These are phyloP conservation scores for Plasmodium malariae DNA, from an alignment of 169 alveolate species.

Conservation along the genomic window DNA sequence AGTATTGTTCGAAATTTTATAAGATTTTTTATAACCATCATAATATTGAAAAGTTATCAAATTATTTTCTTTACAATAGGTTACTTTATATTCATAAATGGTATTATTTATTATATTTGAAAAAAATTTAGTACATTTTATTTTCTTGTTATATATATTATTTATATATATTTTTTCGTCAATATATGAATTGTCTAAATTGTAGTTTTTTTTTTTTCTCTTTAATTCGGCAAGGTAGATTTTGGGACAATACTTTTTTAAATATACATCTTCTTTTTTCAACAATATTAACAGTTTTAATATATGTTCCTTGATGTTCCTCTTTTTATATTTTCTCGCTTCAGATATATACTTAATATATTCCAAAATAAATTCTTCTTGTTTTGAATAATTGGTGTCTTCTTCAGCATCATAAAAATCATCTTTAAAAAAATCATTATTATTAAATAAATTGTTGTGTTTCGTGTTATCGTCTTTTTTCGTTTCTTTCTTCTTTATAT, in stretches of 20 bases:
- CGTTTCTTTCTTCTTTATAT: constrained; percentile 27
- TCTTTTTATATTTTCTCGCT: constrained; percentile 12
- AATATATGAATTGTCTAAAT: not conserved
- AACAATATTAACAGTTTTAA: constrained; percentile 51
- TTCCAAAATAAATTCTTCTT: constrained; percentile 15
- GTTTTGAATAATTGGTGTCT: constrained; percentile 11
- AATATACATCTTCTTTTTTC: constrained; percentile 59
- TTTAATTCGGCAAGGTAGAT: constrained; percentile 26
- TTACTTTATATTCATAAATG: constrained; percentile 71
- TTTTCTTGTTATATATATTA: constrained; percentile 62
- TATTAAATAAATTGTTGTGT: constrained; percentile 1
- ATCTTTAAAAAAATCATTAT: constrained; percentile 12
- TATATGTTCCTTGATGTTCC: constrained; percentile 47
- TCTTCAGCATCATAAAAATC: constrained; percentile 31
- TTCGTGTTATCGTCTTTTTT: constrained; percentile 17
- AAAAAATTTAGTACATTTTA: constrained; percentile 16
- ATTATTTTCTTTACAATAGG: constrained; percentile 42
- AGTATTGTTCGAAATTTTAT: constrained; percentile 14
- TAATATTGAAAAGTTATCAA: constrained; percentile 47
- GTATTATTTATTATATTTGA: constrained; percentile 30
- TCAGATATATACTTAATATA: constrained; percentile 39
- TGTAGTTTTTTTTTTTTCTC: constrained; percentile 4
- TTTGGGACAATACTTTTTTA: constrained; percentile 37
- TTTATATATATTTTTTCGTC: constrained; percentile 61
- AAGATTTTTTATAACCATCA: constrained; percentile 52